These are phyloP conservation scores for Pseudogymnoascus sp. DNA, from an alignment of 2,329 filamentous ascomycete species.

Conservation along the genomic window DNA sequence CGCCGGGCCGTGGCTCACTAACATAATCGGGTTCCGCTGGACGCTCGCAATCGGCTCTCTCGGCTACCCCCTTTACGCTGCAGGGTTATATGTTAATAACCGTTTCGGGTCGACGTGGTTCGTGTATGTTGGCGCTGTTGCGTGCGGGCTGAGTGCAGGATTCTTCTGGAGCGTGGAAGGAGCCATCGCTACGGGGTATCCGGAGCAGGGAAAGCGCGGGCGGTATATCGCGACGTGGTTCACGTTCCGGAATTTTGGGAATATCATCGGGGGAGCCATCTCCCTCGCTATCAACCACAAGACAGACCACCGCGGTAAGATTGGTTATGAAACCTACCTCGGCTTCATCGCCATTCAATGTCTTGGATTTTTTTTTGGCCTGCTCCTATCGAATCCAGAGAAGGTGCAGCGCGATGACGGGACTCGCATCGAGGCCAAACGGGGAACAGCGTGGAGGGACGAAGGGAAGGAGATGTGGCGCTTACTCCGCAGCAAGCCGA, in stretches of 20 bases:
- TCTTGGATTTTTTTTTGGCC: constrained; percentile 37
- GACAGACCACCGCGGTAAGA: constrained; percentile 33
- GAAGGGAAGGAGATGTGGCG: constrained; percentile 35
- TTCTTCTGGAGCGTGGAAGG: constrained; percentile 40
- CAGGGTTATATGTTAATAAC: constrained; percentile 37
- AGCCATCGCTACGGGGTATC: constrained; percentile 38
- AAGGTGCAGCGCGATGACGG: constrained; percentile 41
- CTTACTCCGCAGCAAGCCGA: constrained; percentile 29
- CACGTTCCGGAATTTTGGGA: constrained; percentile 36
- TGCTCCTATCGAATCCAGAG: constrained; percentile 40
- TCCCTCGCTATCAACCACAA: constrained; percentile 42
- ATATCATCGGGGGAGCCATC: constrained; percentile 46
- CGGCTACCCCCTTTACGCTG: constrained; percentile 37
- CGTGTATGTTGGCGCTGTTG: constrained; percentile 34
- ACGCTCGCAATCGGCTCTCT: constrained; percentile 39
- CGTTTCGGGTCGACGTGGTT: constrained; percentile 35
- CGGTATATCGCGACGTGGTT: constrained; percentile 33
- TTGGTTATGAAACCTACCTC: constrained; percentile 37
- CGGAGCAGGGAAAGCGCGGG: constrained; percentile 25
- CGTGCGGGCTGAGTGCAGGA: constrained; percentile 36
- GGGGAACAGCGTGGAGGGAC: constrained; percentile 27
- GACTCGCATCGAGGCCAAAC: constrained; percentile 31
- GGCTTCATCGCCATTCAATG: constrained; percentile 44
- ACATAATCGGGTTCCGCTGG: constrained; percentile 34
- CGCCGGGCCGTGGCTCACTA: constrained; percentile 34